Evolutionary conservation across 2,329 filamentous ascomycete genomes (phyloP).

Genomic region (Waltergamsia citrina): DNA sequence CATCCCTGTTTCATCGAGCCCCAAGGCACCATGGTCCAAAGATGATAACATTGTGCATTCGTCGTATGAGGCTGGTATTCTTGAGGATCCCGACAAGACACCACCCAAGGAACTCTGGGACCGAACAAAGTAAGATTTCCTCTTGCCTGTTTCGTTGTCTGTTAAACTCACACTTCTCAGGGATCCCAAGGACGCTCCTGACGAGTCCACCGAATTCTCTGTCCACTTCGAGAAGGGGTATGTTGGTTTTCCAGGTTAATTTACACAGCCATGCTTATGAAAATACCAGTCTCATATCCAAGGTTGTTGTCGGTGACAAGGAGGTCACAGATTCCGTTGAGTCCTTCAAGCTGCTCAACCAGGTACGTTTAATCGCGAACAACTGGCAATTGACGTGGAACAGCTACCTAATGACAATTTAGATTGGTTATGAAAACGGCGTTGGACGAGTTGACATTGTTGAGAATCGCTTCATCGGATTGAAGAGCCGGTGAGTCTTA

Average conservation of each 20-base stretch:
- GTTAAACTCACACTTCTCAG: too few species aligned
- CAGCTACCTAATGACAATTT: too few species aligned
- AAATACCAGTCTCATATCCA: constrained; percentile 54
- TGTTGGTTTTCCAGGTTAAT: too few species aligned
- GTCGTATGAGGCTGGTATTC: constrained; percentile 69
- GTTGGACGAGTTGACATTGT: constrained; percentile 53
- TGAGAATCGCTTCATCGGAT: constrained; percentile 34
- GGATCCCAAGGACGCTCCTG: constrained; percentile 55
- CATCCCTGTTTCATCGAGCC: constrained; percentile 65
- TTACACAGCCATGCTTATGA: too few species aligned
- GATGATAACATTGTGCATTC: constrained; percentile 33
- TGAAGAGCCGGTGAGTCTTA: constrained; percentile 25
- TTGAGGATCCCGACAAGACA: constrained; percentile 46
- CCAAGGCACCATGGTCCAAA: constrained; percentile 60
- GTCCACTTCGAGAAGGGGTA: constrained; percentile 60
- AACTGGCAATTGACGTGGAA: too few species aligned
- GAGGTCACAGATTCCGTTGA: constrained; percentile 41
- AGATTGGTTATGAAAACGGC: constrained; percentile 42
- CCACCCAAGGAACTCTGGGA: constrained; percentile 67
- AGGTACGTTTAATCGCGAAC: too few species aligned
- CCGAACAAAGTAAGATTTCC: constrained; percentile 1
- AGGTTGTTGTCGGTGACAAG: constrained; percentile 43
- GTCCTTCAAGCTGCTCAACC: constrained; percentile 55
- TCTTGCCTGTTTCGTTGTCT: too few species aligned
- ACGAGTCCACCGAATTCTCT: constrained; percentile 55